Conservation (phyloP, 257 asterid species). For the Jacaranda copaia region DNA sequence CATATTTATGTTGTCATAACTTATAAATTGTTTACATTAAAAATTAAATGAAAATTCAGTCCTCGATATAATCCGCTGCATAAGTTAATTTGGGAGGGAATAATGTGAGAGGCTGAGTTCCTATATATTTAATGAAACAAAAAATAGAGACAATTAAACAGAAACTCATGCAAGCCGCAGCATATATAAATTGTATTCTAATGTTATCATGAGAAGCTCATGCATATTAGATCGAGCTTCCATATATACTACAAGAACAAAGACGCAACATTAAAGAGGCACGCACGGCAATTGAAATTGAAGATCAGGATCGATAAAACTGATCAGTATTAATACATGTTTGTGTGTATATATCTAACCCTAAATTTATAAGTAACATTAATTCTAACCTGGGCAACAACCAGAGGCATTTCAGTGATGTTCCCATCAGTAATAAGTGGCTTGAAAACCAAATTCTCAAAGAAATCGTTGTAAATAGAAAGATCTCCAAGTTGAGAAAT, state of each 20-base stretch:
- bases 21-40: too few species aligned
- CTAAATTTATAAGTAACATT: too few species aligned
- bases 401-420: constrained; percentile 40
- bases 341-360: too few species aligned
- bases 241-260: background rate
- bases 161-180: background rate
- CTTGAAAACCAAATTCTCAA: constrained; percentile 43
- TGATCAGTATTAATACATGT: too few species aligned
- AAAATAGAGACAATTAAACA: background rate
- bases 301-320: background rate
- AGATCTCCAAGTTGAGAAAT: constrained; percentile 41
- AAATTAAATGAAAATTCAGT: too few species aligned
- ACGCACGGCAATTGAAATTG: too few species aligned
- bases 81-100: too few species aligned
- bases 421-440: constrained; percentile 30
- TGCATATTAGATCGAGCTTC: background rate
- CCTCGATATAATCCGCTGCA: too few species aligned
- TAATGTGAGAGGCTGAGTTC: too few species aligned
- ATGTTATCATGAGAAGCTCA: background rate
- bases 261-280: too few species aligned
- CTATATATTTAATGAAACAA: too few species aligned
- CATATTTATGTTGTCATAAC: background rate
- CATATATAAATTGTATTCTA: background rate
- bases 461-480: constrained; percentile 28
- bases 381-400: constrained; percentile 37